Evolutionary conservation across 257 asterid species (phyloP), one percentile per base, ranked within the genome.

Genomic region (Solanum pennellii): DNA sequence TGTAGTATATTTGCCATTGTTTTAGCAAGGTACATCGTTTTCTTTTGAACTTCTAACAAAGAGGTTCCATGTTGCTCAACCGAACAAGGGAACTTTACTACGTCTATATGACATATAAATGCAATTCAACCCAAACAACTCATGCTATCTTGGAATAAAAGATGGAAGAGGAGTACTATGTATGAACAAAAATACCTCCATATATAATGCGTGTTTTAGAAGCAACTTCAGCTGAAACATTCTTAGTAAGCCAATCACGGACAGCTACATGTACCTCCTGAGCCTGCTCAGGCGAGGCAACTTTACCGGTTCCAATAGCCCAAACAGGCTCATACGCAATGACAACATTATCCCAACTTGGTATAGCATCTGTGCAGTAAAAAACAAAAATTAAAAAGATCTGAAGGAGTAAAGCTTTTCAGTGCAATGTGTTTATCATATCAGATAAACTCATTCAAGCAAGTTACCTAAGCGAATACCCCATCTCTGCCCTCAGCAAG

Each of bases 341-440:
- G 73, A 88, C 90, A 21, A 88, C 89, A 72, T 94, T 91, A 83
- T 96, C 98, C 99, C 99, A 96, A 88, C 98, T 95, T 60, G 98
- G 93, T 60, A 96, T 95, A 75, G 98, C 96, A 92, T 96, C 99
- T 97, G 93, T 71, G 89, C 80, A 90, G 76, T 69, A 6, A 82
- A 49, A 49, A 80, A 82, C 42, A 31, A 49, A 11, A 49, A 49
- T 49, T 33, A 18, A 82, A 82, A 41, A 82, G 45, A 52, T 49
- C 20, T 49, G 71, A 82, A 49, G 20, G 13, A 29, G 12, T 31
- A 82, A 52, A 29, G 71, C 15, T 82, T 49, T 82, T 20, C 5
- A 82, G 12, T 12, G 71, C 41, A 31, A 3, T 82, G 31, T 1
- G 69, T 82, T 56, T 52, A 82, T n/a, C 83, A 41, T 20, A 31